Percentiles rank a stretch among this genome's conserved stretches.
Evolutionary conservation across 495 filamentous ascomycete genomes (phyloP).

Genomic region (Geopyxis carbonaria): DNA sequence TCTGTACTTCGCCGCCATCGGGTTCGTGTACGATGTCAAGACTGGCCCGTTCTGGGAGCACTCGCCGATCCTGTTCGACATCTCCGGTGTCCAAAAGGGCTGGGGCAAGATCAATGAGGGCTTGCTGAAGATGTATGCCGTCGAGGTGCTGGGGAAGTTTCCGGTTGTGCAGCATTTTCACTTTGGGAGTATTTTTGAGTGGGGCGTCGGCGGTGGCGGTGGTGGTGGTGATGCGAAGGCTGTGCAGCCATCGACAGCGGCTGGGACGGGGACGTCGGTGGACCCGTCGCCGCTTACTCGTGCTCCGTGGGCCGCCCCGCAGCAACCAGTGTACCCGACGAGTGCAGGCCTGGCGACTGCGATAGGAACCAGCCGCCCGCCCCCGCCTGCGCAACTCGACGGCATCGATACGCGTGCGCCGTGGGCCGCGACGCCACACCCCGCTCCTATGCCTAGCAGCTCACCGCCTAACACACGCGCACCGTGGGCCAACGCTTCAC

Average conservation of each 20-base stretch:
- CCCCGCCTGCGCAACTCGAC: slow-evolving; percentile 5
- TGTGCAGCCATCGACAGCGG: too few relatives aligned
- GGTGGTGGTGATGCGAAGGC: too few relatives aligned
- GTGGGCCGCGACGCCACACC: slow-evolving; percentile 9
- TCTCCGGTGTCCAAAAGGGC: slow-evolving; percentile 59
- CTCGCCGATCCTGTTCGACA: slow-evolving; percentile 85
- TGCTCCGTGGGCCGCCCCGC: slow-evolving; percentile 14
- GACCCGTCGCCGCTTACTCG: slow-evolving; percentile 3
- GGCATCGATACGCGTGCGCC: slow-evolving; percentile 10
- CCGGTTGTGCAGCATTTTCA: slow-evolving; percentile 98
- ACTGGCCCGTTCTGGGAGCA: slow-evolving; percentile 97
- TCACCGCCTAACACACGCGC: too few relatives aligned
- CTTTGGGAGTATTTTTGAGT: slow-evolving; percentile 46
- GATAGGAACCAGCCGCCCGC: slow-evolving; percentile 3
- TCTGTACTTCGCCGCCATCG: slow-evolving; percentile 96
- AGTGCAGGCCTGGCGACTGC: too few relatives aligned
- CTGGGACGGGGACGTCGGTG: neutral
- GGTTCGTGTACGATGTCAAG: slow-evolving; percentile 97
- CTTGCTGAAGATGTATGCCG: slow-evolving; percentile 91
- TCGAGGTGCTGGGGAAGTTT: slow-evolving; percentile 80
- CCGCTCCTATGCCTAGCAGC: too few relatives aligned
- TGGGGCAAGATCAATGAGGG: slow-evolving; percentile 97
- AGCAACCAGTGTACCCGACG: slow-evolving; percentile 6
- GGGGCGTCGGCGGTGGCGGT: neutral
- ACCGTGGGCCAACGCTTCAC: neutral